These are phyloP conservation scores for Termitomyces eurrhizus DNA, from an alignment of 768 basidiomycete genomes.

Conservation along the genomic window DNA sequence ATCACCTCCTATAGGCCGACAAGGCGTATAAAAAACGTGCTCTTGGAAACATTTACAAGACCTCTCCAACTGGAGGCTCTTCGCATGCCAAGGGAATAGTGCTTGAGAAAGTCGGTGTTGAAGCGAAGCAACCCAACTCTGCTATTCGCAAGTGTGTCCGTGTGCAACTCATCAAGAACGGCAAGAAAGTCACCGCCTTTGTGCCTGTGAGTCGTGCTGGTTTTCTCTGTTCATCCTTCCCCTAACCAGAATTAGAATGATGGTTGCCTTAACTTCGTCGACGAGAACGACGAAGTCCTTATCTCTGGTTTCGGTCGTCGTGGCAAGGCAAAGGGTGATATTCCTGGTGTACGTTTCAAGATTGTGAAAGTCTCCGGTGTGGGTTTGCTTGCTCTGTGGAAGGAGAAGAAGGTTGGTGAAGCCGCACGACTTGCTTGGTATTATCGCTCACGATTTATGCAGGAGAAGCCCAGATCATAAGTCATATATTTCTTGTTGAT, in stretches of 20 bases:
- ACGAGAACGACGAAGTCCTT: slow-evolving; percentile 99
- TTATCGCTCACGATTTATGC: slow-evolving; percentile 5
- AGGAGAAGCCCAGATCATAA: slow-evolving; percentile 75
- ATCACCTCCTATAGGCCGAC: slow-evolving; percentile 65
- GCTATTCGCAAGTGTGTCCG: slow-evolving; percentile 99
- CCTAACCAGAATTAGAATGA: slow-evolving; percentile 59
- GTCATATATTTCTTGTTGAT: slow-evolving; percentile 5
- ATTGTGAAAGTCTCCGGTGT: slow-evolving; percentile 99
- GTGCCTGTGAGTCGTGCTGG: slow-evolving; percentile 69
- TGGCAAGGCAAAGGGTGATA: slow-evolving; percentile 99
- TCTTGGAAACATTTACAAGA: slow-evolving; percentile 99
- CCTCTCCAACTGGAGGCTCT: slow-evolving; percentile 97
- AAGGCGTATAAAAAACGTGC: slow-evolving; percentile 99
- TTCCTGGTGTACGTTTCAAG: slow-evolving; percentile 99
- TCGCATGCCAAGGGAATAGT: slow-evolving; percentile 99
- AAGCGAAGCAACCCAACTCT: slow-evolving; percentile 99
- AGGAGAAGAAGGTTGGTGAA: slow-evolving; percentile 90
- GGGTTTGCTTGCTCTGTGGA: slow-evolving; percentile 96
- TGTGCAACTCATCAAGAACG: slow-evolving; percentile 99
- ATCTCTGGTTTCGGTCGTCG: slow-evolving; percentile 99
- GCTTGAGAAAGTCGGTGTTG: slow-evolving; percentile 99
- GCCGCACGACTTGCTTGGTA: background rate
- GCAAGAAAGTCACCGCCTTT: slow-evolving; percentile 99
- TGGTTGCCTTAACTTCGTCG: slow-evolving; percentile 97
- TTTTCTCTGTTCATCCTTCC: background rate